Percentiles rank a stretch among this genome's conserved stretches.
These are phyloP conservation scores for Dryadomyces sulphureus DNA, from an alignment of 2,329 filamentous ascomycete genomes.

Conservation along the genomic window DNA sequence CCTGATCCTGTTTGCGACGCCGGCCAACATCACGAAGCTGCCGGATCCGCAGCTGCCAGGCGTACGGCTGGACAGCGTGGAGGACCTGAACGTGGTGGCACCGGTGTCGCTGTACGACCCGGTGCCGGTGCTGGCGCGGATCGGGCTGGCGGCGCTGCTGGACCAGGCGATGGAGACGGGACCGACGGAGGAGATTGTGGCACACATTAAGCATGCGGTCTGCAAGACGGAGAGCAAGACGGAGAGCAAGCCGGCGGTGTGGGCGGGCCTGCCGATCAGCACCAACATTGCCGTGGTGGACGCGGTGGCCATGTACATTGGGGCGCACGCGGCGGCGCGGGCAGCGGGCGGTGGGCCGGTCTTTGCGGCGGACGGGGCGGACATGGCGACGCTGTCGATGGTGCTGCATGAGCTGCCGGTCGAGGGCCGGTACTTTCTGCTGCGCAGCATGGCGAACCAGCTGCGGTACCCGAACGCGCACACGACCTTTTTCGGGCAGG, in stretches of 20 bases:
- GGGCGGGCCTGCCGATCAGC: conserved; percentile 50
- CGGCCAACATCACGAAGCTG: conserved; percentile 51
- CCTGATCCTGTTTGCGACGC: conserved; percentile 69
- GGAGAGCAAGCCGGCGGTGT: conserved; percentile 42
- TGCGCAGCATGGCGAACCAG: conserved; percentile 79
- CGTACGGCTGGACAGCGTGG: conserved; percentile 60
- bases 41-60: conserved; percentile 59
- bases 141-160: conserved; percentile 42
- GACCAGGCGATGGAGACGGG: conserved; percentile 45
- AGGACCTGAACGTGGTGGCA: conserved; percentile 51
- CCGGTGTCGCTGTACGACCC: conserved; percentile 53
- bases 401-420: conserved; percentile 61
- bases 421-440: conserved; percentile 70
- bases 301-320: conserved; percentile 71
- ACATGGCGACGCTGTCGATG: conserved; percentile 59
- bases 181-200: conserved; percentile 56
- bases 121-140: conserved; percentile 34
- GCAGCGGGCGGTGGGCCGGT: conserved; percentile 45
- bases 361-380: conserved; percentile 50
- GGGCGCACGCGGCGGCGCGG: conserved; percentile 51
- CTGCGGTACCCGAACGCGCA: conserved; percentile 78
- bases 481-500: conserved; percentile 85
- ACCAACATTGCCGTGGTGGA: conserved; percentile 62
- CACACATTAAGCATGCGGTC: conserved; percentile 62
- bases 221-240: conserved; percentile 38